Conservation (phyloP, 208 protist genomes). For the Crithidia acanthocephali region DNA sequence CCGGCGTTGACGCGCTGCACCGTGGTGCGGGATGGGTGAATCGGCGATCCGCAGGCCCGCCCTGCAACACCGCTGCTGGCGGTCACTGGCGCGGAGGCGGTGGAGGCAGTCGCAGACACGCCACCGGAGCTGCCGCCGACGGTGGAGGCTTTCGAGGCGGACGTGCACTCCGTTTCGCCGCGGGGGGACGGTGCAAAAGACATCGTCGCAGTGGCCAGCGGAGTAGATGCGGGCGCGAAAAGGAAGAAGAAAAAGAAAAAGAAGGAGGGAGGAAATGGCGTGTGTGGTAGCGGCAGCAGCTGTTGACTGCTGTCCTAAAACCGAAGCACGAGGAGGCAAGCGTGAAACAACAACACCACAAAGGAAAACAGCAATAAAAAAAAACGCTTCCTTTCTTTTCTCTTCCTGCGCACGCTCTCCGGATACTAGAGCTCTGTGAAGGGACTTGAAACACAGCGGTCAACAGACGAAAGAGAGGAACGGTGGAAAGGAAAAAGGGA, state of each 20-base stretch:
- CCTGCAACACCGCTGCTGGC: neutral
- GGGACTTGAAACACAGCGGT: too few relatives aligned
- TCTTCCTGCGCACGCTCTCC: too few relatives aligned
- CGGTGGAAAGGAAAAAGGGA: too few relatives aligned
- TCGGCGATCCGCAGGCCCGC: constrained; percentile 18
- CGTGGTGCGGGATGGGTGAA: constrained; percentile 16
- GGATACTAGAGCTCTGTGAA: too few relatives aligned
- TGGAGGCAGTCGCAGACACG: neutral
- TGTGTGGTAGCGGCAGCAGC: neutral
- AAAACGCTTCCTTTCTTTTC: too few relatives aligned
- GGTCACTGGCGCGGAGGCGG: constrained; percentile 8
- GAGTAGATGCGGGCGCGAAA: too few relatives aligned
- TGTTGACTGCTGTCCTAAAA: neutral
- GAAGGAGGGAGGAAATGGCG: neutral
- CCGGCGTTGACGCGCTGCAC: constrained; percentile 23
- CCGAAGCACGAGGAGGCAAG: too few relatives aligned
- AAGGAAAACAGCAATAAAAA: too few relatives aligned
- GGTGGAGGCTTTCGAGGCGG: constrained; percentile 17
- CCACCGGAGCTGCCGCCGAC: constrained; percentile 17
- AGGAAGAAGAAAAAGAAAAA: constrained; percentile 3
- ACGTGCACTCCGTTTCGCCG: constrained; percentile 30
- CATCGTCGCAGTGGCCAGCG: constrained; percentile 17
- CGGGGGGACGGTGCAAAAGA: constrained; percentile 23
- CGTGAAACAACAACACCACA: too few relatives aligned
- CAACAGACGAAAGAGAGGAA: too few relatives aligned